Percentiles rank a stretch among this genome's conserved stretches.
These are phyloP conservation scores for Poronia punctata DNA, from an alignment of 495 filamentous ascomycete species.

Conservation along the genomic window DNA sequence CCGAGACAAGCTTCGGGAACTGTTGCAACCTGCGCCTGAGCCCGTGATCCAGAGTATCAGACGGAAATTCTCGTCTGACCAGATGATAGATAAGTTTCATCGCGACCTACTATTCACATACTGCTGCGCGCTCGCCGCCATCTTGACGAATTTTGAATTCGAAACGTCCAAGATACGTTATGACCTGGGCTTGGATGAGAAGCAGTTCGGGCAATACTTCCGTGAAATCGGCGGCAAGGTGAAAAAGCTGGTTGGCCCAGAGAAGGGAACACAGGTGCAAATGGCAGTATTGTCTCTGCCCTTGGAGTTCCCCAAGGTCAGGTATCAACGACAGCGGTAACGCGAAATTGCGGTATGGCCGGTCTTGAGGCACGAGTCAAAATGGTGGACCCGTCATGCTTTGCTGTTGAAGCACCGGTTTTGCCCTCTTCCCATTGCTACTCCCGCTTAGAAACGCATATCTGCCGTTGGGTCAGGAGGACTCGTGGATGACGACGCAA, in stretches of 20 bases:
- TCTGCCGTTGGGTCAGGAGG: too few species aligned
- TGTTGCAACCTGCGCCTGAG: conserved; percentile 47
- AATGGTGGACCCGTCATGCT: too few species aligned
- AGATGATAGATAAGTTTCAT: conserved; percentile 55
- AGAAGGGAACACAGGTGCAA: conserved; percentile 44
- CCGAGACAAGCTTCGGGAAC: conserved; percentile 41
- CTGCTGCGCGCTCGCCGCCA: conserved; percentile 58
- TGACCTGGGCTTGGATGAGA: conserved; percentile 70
- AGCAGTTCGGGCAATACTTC: conserved; percentile 62
- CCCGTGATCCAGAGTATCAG: conserved; percentile 60
- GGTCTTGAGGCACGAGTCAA: too few species aligned
- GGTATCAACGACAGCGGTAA: conserved; percentile 17
- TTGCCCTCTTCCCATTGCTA: too few species aligned
- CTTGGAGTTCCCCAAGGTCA: conserved; percentile 62
- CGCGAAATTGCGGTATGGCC: conserved; percentile 7
- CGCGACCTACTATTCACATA: conserved; percentile 59
- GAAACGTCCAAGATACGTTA: conserved; percentile 69
- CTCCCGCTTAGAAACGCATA: too few species aligned
- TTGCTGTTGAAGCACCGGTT: too few species aligned
- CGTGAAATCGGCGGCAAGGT: conserved; percentile 72
- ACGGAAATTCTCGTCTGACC: conserved; percentile 60
- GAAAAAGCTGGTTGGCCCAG: conserved; percentile 39
- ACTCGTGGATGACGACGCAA: too few species aligned
- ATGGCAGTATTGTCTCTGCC: conserved; percentile 70
- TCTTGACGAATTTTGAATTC: conserved; percentile 70